Evolutionary conservation across 371 early-diverging fungal species (phyloP).

Genomic region (Aphelidium insulamus): DNA sequence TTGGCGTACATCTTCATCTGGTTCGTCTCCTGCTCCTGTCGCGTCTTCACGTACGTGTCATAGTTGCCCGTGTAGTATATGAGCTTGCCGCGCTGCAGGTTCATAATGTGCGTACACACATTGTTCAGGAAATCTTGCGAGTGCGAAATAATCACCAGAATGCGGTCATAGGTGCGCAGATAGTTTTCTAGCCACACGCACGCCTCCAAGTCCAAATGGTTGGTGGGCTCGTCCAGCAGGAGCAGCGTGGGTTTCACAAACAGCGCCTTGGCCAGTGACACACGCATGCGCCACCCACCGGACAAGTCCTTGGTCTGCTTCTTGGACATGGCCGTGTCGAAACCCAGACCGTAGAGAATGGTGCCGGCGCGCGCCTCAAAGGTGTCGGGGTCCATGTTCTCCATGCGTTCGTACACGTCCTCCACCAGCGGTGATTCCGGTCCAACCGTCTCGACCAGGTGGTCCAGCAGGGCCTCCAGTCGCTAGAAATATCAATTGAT

Average conservation of each 20-base stretch:
- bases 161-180: conserved; percentile 76
- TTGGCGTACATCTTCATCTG: conserved; percentile 93
- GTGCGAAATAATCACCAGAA: conserved; percentile 89
- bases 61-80: conserved; percentile 95
- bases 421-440: conserved; percentile 75
- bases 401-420: conserved; percentile 86
- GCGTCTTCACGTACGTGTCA: conserved; percentile 84
- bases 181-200: conserved; percentile 97
- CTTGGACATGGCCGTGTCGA: conserved; percentile 56
- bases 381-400: conserved; percentile 67
- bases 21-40: conserved; percentile 78
- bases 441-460: conserved; percentile 51
- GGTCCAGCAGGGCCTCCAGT: conserved; percentile 64
- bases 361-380: conserved; percentile 84
- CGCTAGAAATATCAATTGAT: conserved; percentile 15
- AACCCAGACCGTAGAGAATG: conserved; percentile 86
- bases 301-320: conserved; percentile 84
- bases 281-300: conserved; percentile 99
- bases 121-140: conserved; percentile 96
- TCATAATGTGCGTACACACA: conserved; percentile 88
- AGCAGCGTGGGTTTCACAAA: conserved; percentile 88
- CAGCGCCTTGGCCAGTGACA: conserved; percentile 87
- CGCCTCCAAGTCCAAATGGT: conserved; percentile 92
- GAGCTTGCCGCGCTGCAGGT: conserved; percentile 66
- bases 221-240: conserved; percentile 93